Evolutionary conservation across 2,329 filamentous ascomycete species (phyloP).

Genomic region (Pleurostoma richardsiae): DNA sequence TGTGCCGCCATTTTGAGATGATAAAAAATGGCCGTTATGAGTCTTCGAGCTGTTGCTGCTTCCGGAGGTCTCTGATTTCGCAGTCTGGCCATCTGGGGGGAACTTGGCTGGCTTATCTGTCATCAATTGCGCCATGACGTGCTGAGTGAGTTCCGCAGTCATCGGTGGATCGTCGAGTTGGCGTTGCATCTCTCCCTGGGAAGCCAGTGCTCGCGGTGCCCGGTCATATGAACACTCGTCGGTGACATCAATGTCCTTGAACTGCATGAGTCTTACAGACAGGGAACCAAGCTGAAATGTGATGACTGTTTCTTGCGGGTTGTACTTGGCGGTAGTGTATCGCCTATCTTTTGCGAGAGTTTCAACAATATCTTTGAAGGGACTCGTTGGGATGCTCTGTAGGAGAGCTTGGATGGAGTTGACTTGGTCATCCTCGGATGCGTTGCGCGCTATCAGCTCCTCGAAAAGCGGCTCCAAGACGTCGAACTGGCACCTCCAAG

Average conservation of each 20-base stretch:
- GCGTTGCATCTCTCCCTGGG: not conserved
- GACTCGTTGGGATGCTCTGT: not conserved
- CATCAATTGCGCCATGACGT: conserved; percentile 1
- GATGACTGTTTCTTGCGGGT: not conserved
- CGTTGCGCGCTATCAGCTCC: not conserved
- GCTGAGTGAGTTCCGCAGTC: conserved; percentile 4
- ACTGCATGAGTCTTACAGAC: conserved; percentile 5
- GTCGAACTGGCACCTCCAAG: not conserved
- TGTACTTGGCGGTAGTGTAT: not conserved
- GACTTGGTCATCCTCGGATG: not conserved
- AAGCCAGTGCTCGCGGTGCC: not conserved
- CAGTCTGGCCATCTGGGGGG: not conserved
- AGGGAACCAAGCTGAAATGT: not conserved
- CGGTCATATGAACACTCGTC: not conserved
- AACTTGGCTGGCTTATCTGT: not conserved
- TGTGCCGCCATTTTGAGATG: not conserved
- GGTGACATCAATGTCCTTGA: conserved; percentile 5
- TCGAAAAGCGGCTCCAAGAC: not conserved
- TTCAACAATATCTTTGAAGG: not conserved
- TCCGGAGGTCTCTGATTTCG: not conserved
- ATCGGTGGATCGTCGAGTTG: not conserved
- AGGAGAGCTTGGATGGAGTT: not conserved
- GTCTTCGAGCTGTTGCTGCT: not conserved
- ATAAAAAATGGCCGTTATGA: too few species aligned
- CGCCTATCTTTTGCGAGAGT: not conserved